Percentiles rank a stretch among this genome's conserved stretches.
Evolutionary conservation across 768 basidiomycete species (phyloP).

Genomic region (Calvatia gigantea): DNA sequence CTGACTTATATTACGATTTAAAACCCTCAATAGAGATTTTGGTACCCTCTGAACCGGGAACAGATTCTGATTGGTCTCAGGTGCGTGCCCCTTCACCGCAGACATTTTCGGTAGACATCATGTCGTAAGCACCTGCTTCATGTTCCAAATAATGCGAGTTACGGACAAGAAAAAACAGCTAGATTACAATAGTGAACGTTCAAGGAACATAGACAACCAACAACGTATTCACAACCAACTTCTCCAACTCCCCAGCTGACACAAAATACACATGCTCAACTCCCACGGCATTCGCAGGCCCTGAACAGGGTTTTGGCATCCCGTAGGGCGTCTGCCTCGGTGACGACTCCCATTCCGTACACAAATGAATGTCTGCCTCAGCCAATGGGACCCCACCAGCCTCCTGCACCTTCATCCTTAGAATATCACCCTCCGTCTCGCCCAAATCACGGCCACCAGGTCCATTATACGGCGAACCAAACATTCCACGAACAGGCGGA

Average conservation of each 20-base stretch:
- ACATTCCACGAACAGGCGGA: conserved; percentile 41
- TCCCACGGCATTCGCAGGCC: conserved; percentile 40
- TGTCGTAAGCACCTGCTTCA: no score
- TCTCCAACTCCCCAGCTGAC: conserved; percentile 62
- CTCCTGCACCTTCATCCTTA: conserved; percentile 57
- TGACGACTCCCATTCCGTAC: conserved; percentile 40
- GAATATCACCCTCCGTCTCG: conserved; percentile 33
- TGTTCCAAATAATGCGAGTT: background rate
- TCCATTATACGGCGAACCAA: conserved; percentile 23
- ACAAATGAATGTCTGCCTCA: conserved; percentile 58
- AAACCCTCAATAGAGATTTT: no score
- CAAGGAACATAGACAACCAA: conserved; percentile 64
- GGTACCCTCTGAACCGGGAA: no score
- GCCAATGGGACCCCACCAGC: conserved; percentile 64
- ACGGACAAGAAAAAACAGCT: background rate
- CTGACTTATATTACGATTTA: no score
- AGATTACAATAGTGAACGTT: conserved; percentile 1
- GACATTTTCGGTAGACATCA: no score
- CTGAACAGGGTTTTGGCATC: conserved; percentile 19
- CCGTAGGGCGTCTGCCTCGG: conserved; percentile 1
- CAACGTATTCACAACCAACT: conserved; percentile 72
- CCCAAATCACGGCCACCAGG: conserved; percentile 4
- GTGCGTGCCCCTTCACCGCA: no score
- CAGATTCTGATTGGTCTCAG: no score
- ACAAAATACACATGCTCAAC: conserved; percentile 72